Base-by-base conservation (phyloP, 495 filamentous ascomycete species). In the Choiromyces venosus region DNA sequence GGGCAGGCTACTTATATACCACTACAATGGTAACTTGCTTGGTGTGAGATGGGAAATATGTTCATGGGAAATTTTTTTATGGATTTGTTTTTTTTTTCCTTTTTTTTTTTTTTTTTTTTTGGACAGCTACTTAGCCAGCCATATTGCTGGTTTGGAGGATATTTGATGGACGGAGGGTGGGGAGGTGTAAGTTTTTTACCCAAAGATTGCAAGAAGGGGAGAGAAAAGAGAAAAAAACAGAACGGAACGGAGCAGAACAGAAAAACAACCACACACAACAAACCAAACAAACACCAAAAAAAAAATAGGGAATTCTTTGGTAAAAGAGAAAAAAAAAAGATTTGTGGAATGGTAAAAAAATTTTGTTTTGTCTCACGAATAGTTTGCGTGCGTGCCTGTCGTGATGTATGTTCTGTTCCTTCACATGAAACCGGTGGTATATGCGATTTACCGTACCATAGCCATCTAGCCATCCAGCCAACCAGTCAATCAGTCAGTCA, bases 121-220 rank as follows among this genome's bases (percentile, higher is more conserved):
- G 52, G 52, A 61, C 4, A 61, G 25, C n/a, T 29, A n/a, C n/a
- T n/a, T n/a, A 29, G 25, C 52, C 16, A 29, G 52, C 10, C 16
- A 61, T 16, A n/a, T 61, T 61, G 52, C 25, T 33, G 21, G 52
- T 16, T 25, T 5, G 25, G n/a, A n/a, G n/a, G n/a, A n/a, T n/a
- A n/a, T 12, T 61, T 61, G 52, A 33, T 25, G 46, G 7, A n/a
- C n/a, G 8, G n/a, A 29, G 52, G 52, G 12, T 29, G 14, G n/a
- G 52, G 52, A 29, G 52, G n/a, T 61, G 9, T 61, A 29, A 61
- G 52, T 33, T 61, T 33, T 61, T 61, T 61, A 61, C 52, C 52
- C 25, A 61, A 61, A 61, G 52, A 61, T 61, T 61, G 52, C 52
- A 61, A n/a, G 52, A 61, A 61, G 21, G 44, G 52, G 46, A n/a